Percentiles rank a stretch among this genome's conserved stretches.
Conservation (phyloP, 2,329 filamentous ascomycete species). For the Aspergillus arachidicola region DNA sequence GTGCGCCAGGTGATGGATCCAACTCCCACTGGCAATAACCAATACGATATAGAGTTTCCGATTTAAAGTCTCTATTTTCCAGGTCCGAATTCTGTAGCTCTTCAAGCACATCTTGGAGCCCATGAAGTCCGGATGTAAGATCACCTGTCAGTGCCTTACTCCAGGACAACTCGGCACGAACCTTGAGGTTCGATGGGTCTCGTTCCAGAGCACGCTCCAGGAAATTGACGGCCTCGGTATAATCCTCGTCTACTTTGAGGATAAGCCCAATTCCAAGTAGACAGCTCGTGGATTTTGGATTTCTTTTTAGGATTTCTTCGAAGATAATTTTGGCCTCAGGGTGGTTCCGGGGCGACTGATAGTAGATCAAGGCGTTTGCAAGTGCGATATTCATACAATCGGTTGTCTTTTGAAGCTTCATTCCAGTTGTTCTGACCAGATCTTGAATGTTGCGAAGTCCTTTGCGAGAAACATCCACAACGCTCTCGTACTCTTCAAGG, state of each 20-base stretch:
- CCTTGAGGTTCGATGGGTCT: conserved; percentile 73
- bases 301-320: conserved; percentile 74
- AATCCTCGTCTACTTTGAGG: conserved; percentile 91
- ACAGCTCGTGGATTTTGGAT: conserved; percentile 75
- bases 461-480: conserved; percentile 76
- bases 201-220: conserved; percentile 73
- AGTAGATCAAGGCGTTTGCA: conserved; percentile 84
- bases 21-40: conserved; percentile 86
- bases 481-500: conserved; percentile 81
- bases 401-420: conserved; percentile 68
- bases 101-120: conserved; percentile 70
- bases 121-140: conserved; percentile 65
- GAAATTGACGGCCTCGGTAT: conserved; percentile 77
- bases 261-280: conserved; percentile 90
- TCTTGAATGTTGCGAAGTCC: conserved; percentile 64
- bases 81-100: conserved; percentile 64
- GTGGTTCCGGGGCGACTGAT: conserved; percentile 88
- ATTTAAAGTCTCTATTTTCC: conserved; percentile 70
- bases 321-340: conserved; percentile 86
- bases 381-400: conserved; percentile 78
- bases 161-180: conserved; percentile 89
- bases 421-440: conserved; percentile 67
- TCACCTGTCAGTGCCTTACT: conserved; percentile 83
- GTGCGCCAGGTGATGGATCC: conserved; percentile 70
- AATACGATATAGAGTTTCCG: conserved; percentile 83